These are phyloP conservation scores for Crotalaria pallida DNA, from an alignment of 306 rosid species.

Conservation along the genomic window DNA sequence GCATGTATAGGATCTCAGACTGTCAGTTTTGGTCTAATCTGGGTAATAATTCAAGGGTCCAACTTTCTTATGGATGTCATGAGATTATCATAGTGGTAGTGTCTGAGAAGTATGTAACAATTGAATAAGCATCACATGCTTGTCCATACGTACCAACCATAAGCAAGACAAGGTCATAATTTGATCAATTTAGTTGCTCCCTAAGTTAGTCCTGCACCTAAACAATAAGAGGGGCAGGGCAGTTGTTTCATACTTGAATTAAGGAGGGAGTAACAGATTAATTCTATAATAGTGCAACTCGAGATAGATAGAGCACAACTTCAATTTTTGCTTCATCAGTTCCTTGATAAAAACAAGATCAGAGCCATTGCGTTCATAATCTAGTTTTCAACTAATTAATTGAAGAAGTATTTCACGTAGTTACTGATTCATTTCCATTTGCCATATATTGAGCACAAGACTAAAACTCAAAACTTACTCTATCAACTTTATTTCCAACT, in stretches of 20 bases:
- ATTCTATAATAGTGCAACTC: not conserved
- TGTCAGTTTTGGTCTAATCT: not conserved
- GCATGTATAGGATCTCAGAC: no score
- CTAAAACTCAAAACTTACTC: slow-evolving; percentile 47
- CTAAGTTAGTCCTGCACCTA: not conserved
- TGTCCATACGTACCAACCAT: not conserved
- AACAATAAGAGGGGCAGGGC: not conserved
- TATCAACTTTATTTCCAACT: slow-evolving; percentile 94
- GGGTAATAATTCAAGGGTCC: not conserved
- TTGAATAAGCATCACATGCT: not conserved
- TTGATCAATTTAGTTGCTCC: not conserved
- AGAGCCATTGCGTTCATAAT: not conserved
- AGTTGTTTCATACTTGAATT: not conserved
- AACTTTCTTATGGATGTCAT: not conserved
- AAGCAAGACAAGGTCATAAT: not conserved
- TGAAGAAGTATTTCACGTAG: not conserved
- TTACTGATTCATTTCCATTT: slow-evolving; percentile 1
- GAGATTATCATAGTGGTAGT: not conserved
- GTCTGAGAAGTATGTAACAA: not conserved
- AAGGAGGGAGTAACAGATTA: not conserved
- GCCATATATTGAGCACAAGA: slow-evolving; percentile 2
- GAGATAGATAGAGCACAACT: not conserved
- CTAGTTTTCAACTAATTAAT: slow-evolving; percentile 4
- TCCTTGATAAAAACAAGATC: slow-evolving; percentile 1
- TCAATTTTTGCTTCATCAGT: not conserved